Base-by-base conservation (phyloP, 306 rosid species). In the Cucumis melo region DNA sequence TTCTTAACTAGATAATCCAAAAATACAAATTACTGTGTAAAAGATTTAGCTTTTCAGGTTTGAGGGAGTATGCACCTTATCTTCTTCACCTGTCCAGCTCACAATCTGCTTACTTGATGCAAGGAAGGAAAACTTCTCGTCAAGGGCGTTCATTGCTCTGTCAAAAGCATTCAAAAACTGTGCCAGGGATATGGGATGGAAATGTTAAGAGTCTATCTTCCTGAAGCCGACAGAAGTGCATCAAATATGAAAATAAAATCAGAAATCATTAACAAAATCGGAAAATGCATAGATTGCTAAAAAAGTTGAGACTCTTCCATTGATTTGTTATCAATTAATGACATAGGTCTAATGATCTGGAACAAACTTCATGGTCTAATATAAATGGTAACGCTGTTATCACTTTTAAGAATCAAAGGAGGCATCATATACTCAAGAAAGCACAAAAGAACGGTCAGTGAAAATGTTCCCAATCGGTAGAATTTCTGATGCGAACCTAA, bases 101-200 rank as follows among this genome's bases (percentile, higher is more conserved):
- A 93, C 92, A 29, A 91, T 91, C 81, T 91, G 97, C 86, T 91
- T 90, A 21, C 87, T 73, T 75, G 97, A 93, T 41, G 88, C 85
- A 11, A 93, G 88, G 86, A 93, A 90, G 53, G 89, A 80, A 77
- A 85, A 91, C 77, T 86, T 84, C 78, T 91, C 94, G 80, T 93
- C 98, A 67, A 93, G 97, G 78, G 87, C 81, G 85, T 93, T 90
- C 96, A 93, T 93, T 80, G 92, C 96, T 76, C 85, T 82, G 88
- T 93, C 96, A 85, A 93, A 93, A 59, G 92, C 94, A 80, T 93
- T 90, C 96, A 93, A 81, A 86, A 90, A 87, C 98, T 93, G 91
- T 78, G 85, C 79, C 77, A 78, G 75, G 83, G 15, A 73, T 14
- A 77, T 67, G 72, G 79, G 55, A 68, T 61, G 71, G 82, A 38